Percentiles rank a stretch among this genome's conserved stretches.
Evolutionary conservation across 2,329 filamentous ascomycete species (phyloP).

Genomic region (Colletotrichum sp.): DNA sequence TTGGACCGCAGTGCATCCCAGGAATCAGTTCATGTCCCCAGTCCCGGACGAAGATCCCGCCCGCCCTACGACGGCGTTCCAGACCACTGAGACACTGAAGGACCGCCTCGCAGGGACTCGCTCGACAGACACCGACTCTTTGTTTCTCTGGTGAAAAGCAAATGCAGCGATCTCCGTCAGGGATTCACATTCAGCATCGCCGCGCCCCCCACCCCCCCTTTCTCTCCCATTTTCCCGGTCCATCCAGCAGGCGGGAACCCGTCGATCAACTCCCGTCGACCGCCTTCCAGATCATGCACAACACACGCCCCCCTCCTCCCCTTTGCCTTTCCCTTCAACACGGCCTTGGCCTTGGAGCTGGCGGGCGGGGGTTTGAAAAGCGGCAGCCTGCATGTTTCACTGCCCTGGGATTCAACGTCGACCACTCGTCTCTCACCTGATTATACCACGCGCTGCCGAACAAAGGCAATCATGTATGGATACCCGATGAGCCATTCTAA

Average conservation of each 20-base stretch:
- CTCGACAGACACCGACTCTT: not conserved
- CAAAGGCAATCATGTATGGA: not conserved
- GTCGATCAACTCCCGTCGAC: not conserved
- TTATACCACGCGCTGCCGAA: not conserved
- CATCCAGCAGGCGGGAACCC: not conserved
- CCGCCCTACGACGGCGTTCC: not conserved
- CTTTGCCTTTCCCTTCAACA: not conserved
- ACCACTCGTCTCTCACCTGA: not conserved
- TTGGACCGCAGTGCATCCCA: not conserved
- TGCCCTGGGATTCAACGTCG: not conserved
- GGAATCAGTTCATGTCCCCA: not conserved
- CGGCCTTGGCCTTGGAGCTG: not conserved
- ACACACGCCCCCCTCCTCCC: not conserved
- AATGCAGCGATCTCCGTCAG: constrained; percentile 7
- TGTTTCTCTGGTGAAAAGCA: not conserved
- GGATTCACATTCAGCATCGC: not conserved
- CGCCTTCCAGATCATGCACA: not conserved
- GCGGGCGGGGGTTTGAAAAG: not conserved
- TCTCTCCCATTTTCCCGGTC: not conserved
- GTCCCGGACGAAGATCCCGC: constrained; percentile 6
- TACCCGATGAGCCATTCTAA: not conserved
- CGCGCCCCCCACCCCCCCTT: not conserved
- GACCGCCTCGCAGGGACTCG: not conserved
- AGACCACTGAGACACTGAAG: not conserved
- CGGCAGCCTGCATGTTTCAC: constrained; percentile 8